Evolutionary conservation across 225 moss, liverwort and hornwort species (phyloP), one percentile per base, ranked within the genome.

Genomic region (Neckera pumila): DNA sequence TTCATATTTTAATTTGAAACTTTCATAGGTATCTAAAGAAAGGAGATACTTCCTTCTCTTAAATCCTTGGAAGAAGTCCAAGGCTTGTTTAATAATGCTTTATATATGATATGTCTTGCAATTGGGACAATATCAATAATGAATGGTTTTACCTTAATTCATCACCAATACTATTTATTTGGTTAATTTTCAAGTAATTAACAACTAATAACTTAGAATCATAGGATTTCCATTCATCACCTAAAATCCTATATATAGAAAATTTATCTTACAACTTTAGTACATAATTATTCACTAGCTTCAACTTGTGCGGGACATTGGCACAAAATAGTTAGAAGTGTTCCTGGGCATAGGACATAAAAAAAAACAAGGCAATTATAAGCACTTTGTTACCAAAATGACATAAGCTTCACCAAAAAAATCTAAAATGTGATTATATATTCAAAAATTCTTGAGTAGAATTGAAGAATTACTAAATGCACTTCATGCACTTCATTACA

Each of bases 11-110:
- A 74, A 19, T 0, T 74, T 31, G 18, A 74, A 31, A 47, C 16
- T 19, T 49, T 0, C 7, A 1, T 2, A 12, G 7, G 2, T 31
- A 19, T 74, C 1, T 11, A 31, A 30, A 0, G 9, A 30, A 30
- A 47, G 3, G 10, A 43, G 3, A 45, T 11, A 45, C 17, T 2
- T 45, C 28, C 6, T 72, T 28, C 0, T 45, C 10, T 73, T 0
- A 17, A 6, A 45, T 45, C 17, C 3, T 45, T 0, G 0, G 1
- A 2, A 17, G 4, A 13, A 38, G 38, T 38, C 19, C 2, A 38
- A 67, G 3, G 14, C 4, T 38, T 1, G 1, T 38, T 38, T 27
- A 43, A 17, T 10, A 42, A 5, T 71, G 5, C 9, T 15, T 47
- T 45, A 18, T 12, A 42, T 42, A 28, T 1, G 30, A 3, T 9